phyloP scores from a whole-genome alignment of 345 rosid species.

The Arabis alpina region DNA sequence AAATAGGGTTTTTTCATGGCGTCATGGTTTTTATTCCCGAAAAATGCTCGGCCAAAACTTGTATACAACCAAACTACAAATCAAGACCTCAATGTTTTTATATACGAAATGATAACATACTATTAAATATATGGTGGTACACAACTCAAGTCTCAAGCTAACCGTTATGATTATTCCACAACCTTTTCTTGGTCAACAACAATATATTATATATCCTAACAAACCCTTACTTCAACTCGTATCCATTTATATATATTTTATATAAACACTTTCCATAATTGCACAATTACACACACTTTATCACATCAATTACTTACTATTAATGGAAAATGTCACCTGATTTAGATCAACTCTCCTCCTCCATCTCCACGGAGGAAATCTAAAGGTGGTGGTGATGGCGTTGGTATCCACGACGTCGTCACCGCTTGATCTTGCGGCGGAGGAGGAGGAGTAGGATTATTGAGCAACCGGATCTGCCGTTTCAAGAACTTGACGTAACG shows the following conservation, averaged over 20 bases:
- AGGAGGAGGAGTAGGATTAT: constrained; percentile 14
- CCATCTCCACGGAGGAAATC: constrained; percentile 23
- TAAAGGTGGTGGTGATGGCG: constrained; percentile 24
- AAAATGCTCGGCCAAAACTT: constrained; percentile 67
- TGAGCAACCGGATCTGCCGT: constrained; percentile 73
- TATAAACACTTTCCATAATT: constrained; percentile 35
- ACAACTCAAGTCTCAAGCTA: constrained; percentile 50
- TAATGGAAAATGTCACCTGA: constrained; percentile 33
- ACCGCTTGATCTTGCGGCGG: constrained; percentile 41
- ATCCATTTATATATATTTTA: constrained; percentile 29
- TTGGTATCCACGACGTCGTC: constrained; percentile 27
- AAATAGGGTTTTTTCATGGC: constrained; percentile 39
- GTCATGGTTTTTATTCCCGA: constrained; percentile 57
- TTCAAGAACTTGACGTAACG: constrained; percentile 94
- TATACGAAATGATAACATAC: constrained; percentile 29
- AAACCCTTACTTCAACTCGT: constrained; percentile 42
- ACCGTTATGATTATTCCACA: constrained; percentile 78
- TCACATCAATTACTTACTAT: constrained; percentile 30
- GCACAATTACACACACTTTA: constrained; percentile 35
- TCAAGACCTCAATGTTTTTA: constrained; percentile 33
- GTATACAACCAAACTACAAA: constrained; percentile 63
- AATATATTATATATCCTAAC: constrained; percentile 57
- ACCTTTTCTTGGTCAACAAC: constrained; percentile 62
- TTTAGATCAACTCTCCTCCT: constrained; percentile 42
- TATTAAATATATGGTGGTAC: constrained; percentile 50